phyloP scores from a whole-genome alignment of 495 filamentous ascomycete genomes.

The Aspergillus avenaceus region DNA sequence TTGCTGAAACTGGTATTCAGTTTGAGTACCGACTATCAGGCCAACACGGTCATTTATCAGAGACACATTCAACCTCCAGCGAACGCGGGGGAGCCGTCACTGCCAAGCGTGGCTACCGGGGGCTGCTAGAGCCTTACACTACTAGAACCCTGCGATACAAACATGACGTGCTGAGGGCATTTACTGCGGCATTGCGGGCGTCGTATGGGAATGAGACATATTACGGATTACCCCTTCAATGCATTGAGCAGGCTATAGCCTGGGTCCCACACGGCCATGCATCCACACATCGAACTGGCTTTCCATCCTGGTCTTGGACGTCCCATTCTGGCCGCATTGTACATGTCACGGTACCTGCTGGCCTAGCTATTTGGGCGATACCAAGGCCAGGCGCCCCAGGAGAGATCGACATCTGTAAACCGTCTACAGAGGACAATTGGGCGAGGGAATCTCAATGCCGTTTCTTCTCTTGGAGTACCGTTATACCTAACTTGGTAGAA shows the following conservation, averaged over 20 bases:
- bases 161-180: neutral
- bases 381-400: too few species aligned
- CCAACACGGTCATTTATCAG: too few species aligned
- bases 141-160: neutral
- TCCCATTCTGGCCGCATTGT: neutral
- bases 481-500: too few species aligned
- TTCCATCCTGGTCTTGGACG: slow-evolving; percentile 1
- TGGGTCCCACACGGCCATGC: neutral
- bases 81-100: neutral
- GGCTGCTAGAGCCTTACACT: neutral
- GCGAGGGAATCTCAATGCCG: too few species aligned
- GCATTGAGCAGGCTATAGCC: too few species aligned
- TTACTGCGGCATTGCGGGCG: neutral
- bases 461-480: too few species aligned
- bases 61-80: neutral
- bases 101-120: neutral
- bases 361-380: neutral
- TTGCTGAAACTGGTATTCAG: neutral
- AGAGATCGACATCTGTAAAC: too few species aligned
- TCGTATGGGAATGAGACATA: neutral
- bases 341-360: neutral
- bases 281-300: neutral
- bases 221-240: neutral
- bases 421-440: too few species aligned
- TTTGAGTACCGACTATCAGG: neutral